Base-by-base conservation (phyloP, 139 green algal species). In the Asterochloris erici region DNA sequence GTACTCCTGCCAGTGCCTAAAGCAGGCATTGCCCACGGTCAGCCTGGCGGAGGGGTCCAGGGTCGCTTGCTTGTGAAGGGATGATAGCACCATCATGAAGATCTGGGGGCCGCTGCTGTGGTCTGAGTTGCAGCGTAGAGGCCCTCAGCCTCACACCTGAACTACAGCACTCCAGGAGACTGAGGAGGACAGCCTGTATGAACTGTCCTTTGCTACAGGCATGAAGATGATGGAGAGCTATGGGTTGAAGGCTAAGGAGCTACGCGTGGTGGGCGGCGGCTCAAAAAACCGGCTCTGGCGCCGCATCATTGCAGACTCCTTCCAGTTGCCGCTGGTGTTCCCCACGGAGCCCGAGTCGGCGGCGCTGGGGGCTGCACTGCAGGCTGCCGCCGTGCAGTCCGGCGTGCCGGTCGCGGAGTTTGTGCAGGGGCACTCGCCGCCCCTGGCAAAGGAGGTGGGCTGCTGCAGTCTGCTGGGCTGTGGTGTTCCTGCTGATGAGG, bases 211-310 rank as follows among this genome's bases (percentile, higher is more conserved):
- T 71, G 11, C 0, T 85, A 29, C 84, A 87, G 84, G 84, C 6
- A 73, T 87, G 74, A 74, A 78, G 27, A 73, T 82, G 14, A 89
- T 93, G 86, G 11, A 85, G 73, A 61, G 74, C 0, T 84, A 90
- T 74, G 90, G 90, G 21, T 76, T 94, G 68, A 74, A 63, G 0
- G 84, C 84, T 4, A 74, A 27, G 23, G 86, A 92, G 87, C 86
- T 98, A 81, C 84, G 88, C 14, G 82, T 97, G 64, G 94, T 98
- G 29, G 95, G 95, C 10, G 95, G 95, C 47, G 95, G 95, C 47
- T 89, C 89, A 16, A 91, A 88, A 29, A 97, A 95, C 84, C 68
- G 15, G 64, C 85, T 97, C 70, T 98, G 95, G 95, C 86, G 92
- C 11, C 90, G 91, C 73, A 95, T 98, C 63, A 89, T 98, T 60